phyloP scores from a whole-genome alignment of 352 stramenopile species.

The Blastocystis sp. region DNA sequence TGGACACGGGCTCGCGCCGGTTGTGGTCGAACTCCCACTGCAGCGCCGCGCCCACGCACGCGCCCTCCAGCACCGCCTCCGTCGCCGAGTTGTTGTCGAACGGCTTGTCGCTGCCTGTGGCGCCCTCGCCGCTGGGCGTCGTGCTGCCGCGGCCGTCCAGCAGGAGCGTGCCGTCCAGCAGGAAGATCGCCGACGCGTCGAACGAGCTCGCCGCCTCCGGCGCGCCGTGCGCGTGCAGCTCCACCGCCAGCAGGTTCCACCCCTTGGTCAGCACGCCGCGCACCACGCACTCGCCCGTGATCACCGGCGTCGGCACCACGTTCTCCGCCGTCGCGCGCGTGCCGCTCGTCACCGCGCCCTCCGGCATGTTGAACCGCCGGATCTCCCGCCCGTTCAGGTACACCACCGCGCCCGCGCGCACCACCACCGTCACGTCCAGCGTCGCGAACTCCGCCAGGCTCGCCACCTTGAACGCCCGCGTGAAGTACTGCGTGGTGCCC shows the following conservation, averaged over 20 bases:
- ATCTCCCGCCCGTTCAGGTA: slow-evolving; percentile 64
- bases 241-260: slow-evolving; percentile 48
- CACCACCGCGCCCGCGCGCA: slow-evolving; percentile 40
- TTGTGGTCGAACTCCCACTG: neutral
- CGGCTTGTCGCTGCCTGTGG: slow-evolving; percentile 24
- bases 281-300: slow-evolving; percentile 14
- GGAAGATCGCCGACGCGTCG: slow-evolving; percentile 15
- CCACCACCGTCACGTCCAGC: slow-evolving; percentile 6
- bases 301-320: neutral
- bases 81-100: slow-evolving; percentile 13
- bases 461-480: neutral
- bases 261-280: neutral
- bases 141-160: neutral
- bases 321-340: slow-evolving; percentile 14
- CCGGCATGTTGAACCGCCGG: slow-evolving; percentile 35
- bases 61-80: neutral
- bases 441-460: neutral
- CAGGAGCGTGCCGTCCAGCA: slow-evolving; percentile 40
- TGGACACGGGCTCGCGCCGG: neutral
- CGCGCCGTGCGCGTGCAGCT: slow-evolving; percentile 9
- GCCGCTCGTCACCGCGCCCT: neutral
- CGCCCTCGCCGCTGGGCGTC: neutral
- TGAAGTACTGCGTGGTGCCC: slow-evolving; percentile 58
- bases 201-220: slow-evolving; percentile 11
- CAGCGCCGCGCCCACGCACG: neutral